Conservation (phyloP, 805 yeast genomes). For the Cephaloascus albidus region DNA sequence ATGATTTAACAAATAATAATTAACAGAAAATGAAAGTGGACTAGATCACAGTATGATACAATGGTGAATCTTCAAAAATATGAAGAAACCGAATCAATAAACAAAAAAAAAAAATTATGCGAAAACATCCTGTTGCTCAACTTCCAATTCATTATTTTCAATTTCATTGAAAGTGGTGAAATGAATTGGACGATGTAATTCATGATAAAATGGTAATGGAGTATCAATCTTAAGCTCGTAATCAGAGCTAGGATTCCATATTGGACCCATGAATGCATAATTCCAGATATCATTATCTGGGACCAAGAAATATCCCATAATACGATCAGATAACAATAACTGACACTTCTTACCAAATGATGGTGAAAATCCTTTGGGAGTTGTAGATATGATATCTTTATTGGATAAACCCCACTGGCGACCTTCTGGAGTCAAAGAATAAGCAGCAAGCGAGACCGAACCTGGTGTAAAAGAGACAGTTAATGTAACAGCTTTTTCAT, state of each 20-base stretch:
- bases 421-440: constrained; percentile 53
- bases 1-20: too few relatives aligned
- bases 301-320: constrained; percentile 76
- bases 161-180: constrained; percentile 66
- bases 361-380: constrained; percentile 62
- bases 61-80: too few relatives aligned
- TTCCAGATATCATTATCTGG: constrained; percentile 89
- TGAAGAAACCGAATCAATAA: too few relatives aligned
- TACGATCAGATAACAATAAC: constrained; percentile 60
- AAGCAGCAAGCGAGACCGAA: constrained; percentile 68
- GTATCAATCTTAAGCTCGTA: constrained; percentile 64
- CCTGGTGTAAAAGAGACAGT: constrained; percentile 76
- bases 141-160: constrained; percentile 39
- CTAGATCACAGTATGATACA: too few relatives aligned
- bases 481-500: constrained; percentile 38
- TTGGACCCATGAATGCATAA: constrained; percentile 78
- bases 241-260: constrained; percentile 57
- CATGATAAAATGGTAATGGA: constrained; percentile 80
- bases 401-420: constrained; percentile 68
- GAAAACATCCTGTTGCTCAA: constrained; percentile 59
- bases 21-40: background rate
- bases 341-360: constrained; percentile 56
- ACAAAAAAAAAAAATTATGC: constrained; percentile 19
- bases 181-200: constrained; percentile 81
- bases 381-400: constrained; percentile 39